Evolutionary conservation across 305 asterid genomes (phyloP), one percentile per base, ranked within the genome.

Genomic region (Solanum aculeatissimum): DNA sequence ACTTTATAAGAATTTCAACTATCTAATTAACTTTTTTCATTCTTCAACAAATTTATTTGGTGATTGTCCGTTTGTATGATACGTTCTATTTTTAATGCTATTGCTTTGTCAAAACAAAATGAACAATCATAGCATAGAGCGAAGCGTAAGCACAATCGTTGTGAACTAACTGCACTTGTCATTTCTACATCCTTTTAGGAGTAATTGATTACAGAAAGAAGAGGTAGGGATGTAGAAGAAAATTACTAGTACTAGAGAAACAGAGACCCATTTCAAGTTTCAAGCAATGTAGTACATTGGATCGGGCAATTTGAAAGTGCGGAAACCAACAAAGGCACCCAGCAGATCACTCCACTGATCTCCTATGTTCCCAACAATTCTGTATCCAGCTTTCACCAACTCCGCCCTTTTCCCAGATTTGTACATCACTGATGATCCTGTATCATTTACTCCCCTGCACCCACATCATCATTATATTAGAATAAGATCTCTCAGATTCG

Each of bases 301-400:
- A 86, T 89, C 85, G 4, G 91, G 91, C 60, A 89, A 49, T 65
- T 89, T 89, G 88, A 89, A 89, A 51, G 91, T 87, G 71, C 91
- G 70, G 7, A 8, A 5, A 4, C 90, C 91, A 9, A 21, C 83
- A 38, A 81, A 78, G 4, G 62, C 74, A 21, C 90, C 91, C 18
- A 85, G 23, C 54, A 87, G 14, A 86, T 89, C 90, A 47, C 91
- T 86, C 90, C 91, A 89, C 21, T 87, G 89, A 62, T 87, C 91
- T 49, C 91, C 91, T 10, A 86, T 84, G 23, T 88, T 87, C 27
- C 92, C 90, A 68, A 86, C 81, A 27, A 88, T 87, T 74, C 86
- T 75, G n/a, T 88, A 87, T 51, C 90, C 90, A 4, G 49, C 71
- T 47, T 71, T 75, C 51, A 85, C 89, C 4, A 89, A 78, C 80